Evolutionary conservation across 2,329 filamentous ascomycete genomes (phyloP).

Genomic region (Colletotrichum magnum): DNA sequence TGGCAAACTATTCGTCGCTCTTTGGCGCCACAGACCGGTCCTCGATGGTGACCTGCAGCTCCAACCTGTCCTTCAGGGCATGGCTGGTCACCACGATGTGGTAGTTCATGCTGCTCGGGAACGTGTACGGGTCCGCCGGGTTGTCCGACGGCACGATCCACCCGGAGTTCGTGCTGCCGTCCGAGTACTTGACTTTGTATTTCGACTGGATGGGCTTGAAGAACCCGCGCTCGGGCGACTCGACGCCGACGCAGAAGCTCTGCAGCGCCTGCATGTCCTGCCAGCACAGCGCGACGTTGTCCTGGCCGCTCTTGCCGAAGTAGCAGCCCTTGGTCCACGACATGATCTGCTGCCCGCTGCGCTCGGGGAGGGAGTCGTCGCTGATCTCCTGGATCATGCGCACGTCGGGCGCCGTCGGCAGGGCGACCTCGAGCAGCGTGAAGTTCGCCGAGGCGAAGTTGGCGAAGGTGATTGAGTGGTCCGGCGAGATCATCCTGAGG

Average conservation of each 20-base stretch:
- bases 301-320: constrained; percentile 30
- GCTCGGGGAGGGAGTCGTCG: background rate
- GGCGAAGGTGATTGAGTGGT: constrained; percentile 28
- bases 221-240: constrained; percentile 34
- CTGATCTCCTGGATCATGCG: constrained; percentile 18
- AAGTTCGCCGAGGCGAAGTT: constrained; percentile 32
- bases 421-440: constrained; percentile 3
- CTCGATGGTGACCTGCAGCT: constrained; percentile 18
- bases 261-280: constrained; percentile 35
- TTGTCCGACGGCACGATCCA: constrained; percentile 25
- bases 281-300: constrained; percentile 30
- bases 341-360: background rate
- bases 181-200: constrained; percentile 34
- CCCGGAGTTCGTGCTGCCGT: constrained; percentile 16
- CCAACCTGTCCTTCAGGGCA: constrained; percentile 20
- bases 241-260: constrained; percentile 33
- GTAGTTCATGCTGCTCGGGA: constrained; percentile 27
- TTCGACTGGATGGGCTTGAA: constrained; percentile 32
- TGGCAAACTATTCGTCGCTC: background rate
- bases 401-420: constrained; percentile 17
- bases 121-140: constrained; percentile 19
- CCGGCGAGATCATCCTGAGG: constrained; percentile 24
- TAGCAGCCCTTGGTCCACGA: constrained; percentile 36
- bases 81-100: constrained; percentile 22
- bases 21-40: background rate